Evolutionary conservation across 2,329 filamentous ascomycete genomes (phyloP).

Genomic region (Akanthomyces lecanii): DNA sequence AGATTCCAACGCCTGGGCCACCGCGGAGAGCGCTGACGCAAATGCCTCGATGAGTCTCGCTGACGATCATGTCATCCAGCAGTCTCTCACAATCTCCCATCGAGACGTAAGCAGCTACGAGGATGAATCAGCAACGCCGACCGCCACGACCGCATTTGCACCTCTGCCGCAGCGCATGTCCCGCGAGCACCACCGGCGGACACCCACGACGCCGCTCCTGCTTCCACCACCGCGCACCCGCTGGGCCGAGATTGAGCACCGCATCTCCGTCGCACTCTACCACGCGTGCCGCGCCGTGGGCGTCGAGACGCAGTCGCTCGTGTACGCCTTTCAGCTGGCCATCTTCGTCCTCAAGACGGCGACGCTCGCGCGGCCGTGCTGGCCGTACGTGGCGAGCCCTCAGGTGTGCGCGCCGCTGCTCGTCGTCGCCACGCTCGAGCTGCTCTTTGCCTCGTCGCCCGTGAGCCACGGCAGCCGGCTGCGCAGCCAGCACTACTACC

Average conservation of each 20-base stretch:
- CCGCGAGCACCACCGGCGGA: neutral
- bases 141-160: neutral
- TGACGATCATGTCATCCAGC: neutral
- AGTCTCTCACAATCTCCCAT: slow-evolving; percentile 13
- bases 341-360: slow-evolving; percentile 67
- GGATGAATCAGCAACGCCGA: neutral
- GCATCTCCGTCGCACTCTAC: slow-evolving; percentile 34
- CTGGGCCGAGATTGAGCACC: slow-evolving; percentile 31
- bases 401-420: slow-evolving; percentile 65
- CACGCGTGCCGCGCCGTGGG: slow-evolving; percentile 23
- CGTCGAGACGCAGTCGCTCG: slow-evolving; percentile 29
- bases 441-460: slow-evolving; percentile 51
- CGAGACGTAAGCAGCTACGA: slow-evolving; percentile 3
- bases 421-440: slow-evolving; percentile 62
- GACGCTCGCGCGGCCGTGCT: slow-evolving; percentile 63
- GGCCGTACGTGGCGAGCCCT: slow-evolving; percentile 63
- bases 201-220: slow-evolving; percentile 39
- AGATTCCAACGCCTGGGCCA: neutral
- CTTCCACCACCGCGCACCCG: slow-evolving; percentile 45
- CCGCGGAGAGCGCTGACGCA: neutral
- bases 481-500: slow-evolving; percentile 17
- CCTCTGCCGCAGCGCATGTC: neutral
- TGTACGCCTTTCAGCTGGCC: slow-evolving; percentile 45
- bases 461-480: slow-evolving; percentile 16
- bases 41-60: neutral